Conservation (phyloP, 2,329 filamentous ascomycete species). For the Calonectria pauciramosa region DNA sequence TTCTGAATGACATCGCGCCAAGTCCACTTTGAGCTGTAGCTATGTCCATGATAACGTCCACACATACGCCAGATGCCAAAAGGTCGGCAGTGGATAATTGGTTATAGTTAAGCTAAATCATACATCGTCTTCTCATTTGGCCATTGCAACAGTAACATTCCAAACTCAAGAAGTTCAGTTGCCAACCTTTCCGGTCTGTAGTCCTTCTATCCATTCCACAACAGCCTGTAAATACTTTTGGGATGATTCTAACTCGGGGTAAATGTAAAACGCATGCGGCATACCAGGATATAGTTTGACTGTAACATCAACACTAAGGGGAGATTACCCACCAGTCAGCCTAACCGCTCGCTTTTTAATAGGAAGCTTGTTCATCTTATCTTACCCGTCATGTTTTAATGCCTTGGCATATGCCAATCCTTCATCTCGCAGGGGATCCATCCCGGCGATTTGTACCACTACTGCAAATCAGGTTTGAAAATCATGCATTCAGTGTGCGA, state of each 20-base stretch:
- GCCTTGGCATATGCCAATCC: conserved; percentile 22
- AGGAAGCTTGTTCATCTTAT: fast-evolving
- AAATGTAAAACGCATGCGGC: conserved; percentile 24
- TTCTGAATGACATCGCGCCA: too few relatives aligned
- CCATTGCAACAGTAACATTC: too few relatives aligned
- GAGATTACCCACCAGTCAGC: background rate
- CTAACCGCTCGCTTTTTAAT: too few relatives aligned
- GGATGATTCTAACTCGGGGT: conserved; percentile 13
- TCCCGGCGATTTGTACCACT: conserved; percentile 25
- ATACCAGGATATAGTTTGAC: conserved; percentile 16
- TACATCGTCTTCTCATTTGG: too few relatives aligned
- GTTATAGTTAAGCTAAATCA: too few relatives aligned
- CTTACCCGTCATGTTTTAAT: conserved; percentile 4
- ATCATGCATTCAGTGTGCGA: background rate
- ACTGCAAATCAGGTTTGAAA: background rate
- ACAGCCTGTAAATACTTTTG: conserved; percentile 2
- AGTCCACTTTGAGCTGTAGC: too few relatives aligned
- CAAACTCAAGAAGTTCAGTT: background rate
- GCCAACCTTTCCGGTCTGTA: background rate
- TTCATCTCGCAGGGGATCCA: conserved; percentile 24
- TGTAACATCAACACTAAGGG: background rate
- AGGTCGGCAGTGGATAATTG: too few relatives aligned
- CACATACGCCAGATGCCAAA: too few relatives aligned
- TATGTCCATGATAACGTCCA: too few relatives aligned
- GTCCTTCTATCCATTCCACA: conserved; percentile 12